Evolutionary conservation across 2,329 filamentous ascomycete species (phyloP).

Genomic region (Sarocladiaceae sp.): DNA sequence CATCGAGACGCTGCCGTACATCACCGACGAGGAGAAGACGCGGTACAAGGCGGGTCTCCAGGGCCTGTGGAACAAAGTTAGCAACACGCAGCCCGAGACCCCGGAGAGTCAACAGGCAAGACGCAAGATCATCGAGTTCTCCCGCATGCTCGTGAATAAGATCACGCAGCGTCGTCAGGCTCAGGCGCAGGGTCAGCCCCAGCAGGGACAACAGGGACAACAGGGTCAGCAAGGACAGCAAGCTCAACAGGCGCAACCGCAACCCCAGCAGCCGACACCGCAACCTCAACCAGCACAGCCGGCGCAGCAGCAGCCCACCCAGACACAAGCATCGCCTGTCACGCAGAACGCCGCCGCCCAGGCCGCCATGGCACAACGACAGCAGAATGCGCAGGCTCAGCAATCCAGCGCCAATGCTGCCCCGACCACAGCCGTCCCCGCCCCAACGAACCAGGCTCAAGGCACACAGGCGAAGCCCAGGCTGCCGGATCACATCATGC

Average conservation of each 20-base stretch:
- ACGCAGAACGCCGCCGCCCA: background rate
- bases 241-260: slow-evolving; percentile 14
- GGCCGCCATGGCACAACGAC: slow-evolving; percentile 15
- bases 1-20: slow-evolving; percentile 17
- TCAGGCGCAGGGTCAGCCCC: slow-evolving; percentile 22
- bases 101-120: slow-evolving; percentile 45
- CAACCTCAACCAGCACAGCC: slow-evolving; percentile 15
- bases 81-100: slow-evolving; percentile 42
- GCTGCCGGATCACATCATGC: slow-evolving; percentile 1
- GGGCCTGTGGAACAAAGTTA: slow-evolving; percentile 49
- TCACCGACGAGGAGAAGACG: slow-evolving; percentile 50
- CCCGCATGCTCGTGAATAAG: slow-evolving; percentile 51
- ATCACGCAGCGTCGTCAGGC: slow-evolving; percentile 35
- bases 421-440: background rate
- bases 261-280: slow-evolving; percentile 16
- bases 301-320: slow-evolving; percentile 15
- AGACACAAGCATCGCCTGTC: slow-evolving; percentile 16
- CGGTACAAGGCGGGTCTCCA: slow-evolving; percentile 57
- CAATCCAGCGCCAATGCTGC: background rate
- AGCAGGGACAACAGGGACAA: slow-evolving; percentile 24
- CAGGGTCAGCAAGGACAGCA: slow-evolving; percentile 19
- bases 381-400: slow-evolving; percentile 30
- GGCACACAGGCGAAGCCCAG: background rate
- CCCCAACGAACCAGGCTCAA: background rate
- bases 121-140: slow-evolving; percentile 58